Percentiles rank a stretch among this genome's conserved stretches.
These are phyloP conservation scores for Selenicereus undatus DNA, from an alignment of 148 eudicot genomes.

Conservation along the genomic window DNA sequence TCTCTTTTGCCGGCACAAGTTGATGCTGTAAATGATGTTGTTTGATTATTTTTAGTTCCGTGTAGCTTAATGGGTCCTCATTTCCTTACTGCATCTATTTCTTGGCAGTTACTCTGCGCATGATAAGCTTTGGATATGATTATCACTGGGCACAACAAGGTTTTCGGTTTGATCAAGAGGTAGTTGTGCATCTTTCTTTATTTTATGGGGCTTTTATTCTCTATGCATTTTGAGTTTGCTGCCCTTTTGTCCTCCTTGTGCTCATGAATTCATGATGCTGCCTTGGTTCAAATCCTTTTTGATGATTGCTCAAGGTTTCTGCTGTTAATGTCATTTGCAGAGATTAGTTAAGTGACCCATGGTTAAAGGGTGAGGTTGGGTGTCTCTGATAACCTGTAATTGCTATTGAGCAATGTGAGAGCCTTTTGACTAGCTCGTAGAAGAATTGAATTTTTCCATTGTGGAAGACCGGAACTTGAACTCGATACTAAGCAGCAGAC, in stretches of 20 bases:
- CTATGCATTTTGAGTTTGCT: slow-evolving; percentile 5
- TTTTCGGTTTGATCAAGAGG: slow-evolving; percentile 69
- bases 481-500: background rate
- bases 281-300: background rate
- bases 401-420: background rate
- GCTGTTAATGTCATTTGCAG: background rate
- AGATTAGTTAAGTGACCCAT: background rate
- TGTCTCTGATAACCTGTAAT: slow-evolving; percentile 3
- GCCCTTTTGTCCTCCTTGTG: background rate
- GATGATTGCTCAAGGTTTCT: background rate
- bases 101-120: slow-evolving; percentile 66
- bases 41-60: background rate
- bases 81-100: slow-evolving; percentile 13
- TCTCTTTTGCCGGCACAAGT: background rate
- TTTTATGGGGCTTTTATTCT: slow-evolving; percentile 7
- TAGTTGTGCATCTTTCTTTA: slow-evolving; percentile 19
- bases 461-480: background rate
- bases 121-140: slow-evolving; percentile 91
- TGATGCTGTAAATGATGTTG: background rate
- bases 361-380: background rate
- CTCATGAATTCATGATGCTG: slow-evolving; percentile 9
- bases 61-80: background rate
- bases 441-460: background rate
- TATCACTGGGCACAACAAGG: slow-evolving; percentile 71
- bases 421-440: background rate